Evolutionary conservation across 352 stramenopile genomes (phyloP), one percentile per base, ranked within the genome.

Genomic region (Pythium utonaiense): DNA sequence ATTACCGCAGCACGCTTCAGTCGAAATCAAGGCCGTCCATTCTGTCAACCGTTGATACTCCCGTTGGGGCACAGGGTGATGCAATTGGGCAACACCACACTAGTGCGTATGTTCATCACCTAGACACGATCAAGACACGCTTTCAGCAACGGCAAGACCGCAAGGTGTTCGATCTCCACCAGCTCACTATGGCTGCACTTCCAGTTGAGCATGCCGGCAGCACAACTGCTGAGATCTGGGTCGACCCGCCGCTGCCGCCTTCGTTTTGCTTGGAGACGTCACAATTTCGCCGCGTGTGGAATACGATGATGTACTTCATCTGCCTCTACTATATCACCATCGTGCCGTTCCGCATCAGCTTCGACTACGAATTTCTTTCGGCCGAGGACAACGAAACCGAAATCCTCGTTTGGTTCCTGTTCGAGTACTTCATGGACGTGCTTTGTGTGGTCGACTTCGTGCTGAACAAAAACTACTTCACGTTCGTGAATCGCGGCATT

Each of bases 401-500:
- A 3, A 42, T 73, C 16, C 16, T 27, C 6, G 34, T 47, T 7
- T 80, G 74, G 71, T 74, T 83, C 28, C 49, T 57, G 3, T 8
- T 78, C 50, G 71, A 83, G 60, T 83, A 77, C 60, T 12, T 69
- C 8, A 30, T 78, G n/a, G 74, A 83, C 48, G 17, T 59, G 3
- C 36, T 74, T 3, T 86, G 75, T 41, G 27, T 86, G 5, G 27
- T 77, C 21, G 80, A 92, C 57, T 80, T 90, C 14, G 50, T 83
- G 16, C 67, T 92, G 34, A 71, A 85, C 40, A 74, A 75, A 17
- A 68, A 67, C 33, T 79, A 75, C 53, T 92, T 92, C 34, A 73
- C 69, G 55, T 89, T 74, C 52, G 44, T 80, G 21, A 68, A 78
- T 10, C 65, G 60, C 13, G 83, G 69, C 14, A 75, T 80, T 30